phyloP scores from a whole-genome alignment of 2,329 filamentous ascomycete genomes.

The Botrytis byssoidea region DNA sequence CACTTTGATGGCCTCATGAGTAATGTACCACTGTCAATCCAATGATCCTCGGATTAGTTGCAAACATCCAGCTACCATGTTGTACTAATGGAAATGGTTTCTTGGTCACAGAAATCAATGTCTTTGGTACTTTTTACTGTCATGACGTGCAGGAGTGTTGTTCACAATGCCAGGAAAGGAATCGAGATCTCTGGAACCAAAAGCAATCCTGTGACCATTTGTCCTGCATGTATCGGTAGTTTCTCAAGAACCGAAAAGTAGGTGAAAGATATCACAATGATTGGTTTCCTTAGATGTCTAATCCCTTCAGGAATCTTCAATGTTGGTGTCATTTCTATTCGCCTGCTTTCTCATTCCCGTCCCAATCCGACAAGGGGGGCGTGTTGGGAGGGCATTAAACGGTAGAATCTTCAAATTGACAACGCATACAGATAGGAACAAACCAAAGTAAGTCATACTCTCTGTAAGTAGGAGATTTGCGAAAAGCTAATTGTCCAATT shows the following conservation, averaged over 20 bases:
- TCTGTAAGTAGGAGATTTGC: background rate
- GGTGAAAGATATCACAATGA: background rate
- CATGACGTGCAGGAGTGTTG: slow-evolving; percentile 2
- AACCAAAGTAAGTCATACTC: background rate
- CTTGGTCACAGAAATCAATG: background rate
- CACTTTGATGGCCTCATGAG: background rate
- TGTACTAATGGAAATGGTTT: background rate
- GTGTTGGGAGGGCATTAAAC: background rate
- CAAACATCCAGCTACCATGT: background rate
- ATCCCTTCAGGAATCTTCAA: slow-evolving; percentile 1
- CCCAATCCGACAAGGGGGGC: slow-evolving; percentile 5
- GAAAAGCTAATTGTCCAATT: background rate
- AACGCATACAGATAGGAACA: slow-evolving; percentile 19
- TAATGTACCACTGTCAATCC: background rate
- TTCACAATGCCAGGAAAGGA: background rate
- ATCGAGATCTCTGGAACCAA: slow-evolving; percentile 17
- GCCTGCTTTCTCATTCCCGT: slow-evolving; percentile 9
- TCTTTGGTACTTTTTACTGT: background rate
- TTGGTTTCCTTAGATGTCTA: background rate
- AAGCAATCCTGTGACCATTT: slow-evolving; percentile 20
- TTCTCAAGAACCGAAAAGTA: background rate
- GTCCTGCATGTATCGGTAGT: background rate
- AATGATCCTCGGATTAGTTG: background rate
- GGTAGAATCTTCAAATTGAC: slow-evolving; percentile 19
- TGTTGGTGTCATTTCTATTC: slow-evolving; percentile 16